Percentiles rank a stretch among this genome's conserved stretches.
Evolutionary conservation across 2,329 filamentous ascomycete genomes (phyloP).

Genomic region (Colletotrichum lentis): DNA sequence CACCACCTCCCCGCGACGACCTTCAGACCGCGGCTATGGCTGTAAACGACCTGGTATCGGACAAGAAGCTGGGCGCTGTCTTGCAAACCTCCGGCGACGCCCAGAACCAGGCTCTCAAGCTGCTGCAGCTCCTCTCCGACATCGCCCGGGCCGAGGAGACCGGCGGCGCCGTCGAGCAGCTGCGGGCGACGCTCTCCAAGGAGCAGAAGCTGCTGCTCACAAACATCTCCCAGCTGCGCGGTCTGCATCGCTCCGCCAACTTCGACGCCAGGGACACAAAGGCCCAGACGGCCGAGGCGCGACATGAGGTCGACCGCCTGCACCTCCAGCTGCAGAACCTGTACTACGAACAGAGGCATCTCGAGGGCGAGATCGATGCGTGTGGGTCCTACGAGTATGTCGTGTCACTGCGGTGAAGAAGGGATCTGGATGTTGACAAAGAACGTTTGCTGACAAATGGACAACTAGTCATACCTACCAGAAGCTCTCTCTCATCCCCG

Average conservation of each 20-base stretch:
- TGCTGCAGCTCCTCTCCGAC: slow-evolving; percentile 63
- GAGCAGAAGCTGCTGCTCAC: slow-evolving; percentile 83
- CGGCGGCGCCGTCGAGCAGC: slow-evolving; percentile 54
- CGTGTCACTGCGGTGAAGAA: not conserved
- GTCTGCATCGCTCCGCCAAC: slow-evolving; percentile 82
- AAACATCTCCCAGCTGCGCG: slow-evolving; percentile 80
- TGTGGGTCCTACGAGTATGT: slow-evolving; percentile 90
- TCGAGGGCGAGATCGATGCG: slow-evolving; percentile 87
- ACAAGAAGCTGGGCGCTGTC: slow-evolving; percentile 68
- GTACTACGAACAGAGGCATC: slow-evolving; percentile 92
- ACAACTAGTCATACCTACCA: slow-evolving; percentile 80
- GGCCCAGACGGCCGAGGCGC: slow-evolving; percentile 81
- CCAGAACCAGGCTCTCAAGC: slow-evolving; percentile 73
- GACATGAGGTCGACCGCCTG: slow-evolving; percentile 89
- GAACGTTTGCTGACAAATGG: slow-evolving; percentile 40
- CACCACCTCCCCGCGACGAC: not conserved
- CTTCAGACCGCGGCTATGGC: slow-evolving; percentile 44
- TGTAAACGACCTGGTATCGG: slow-evolving; percentile 52
- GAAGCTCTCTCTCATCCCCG: slow-evolving; percentile 82
- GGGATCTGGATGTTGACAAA: slow-evolving; percentile 8
- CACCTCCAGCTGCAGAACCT: slow-evolving; percentile 95
- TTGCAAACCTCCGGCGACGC: slow-evolving; percentile 77
- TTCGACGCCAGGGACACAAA: slow-evolving; percentile 87
- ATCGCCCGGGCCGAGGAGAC: slow-evolving; percentile 54
- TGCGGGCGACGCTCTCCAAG: slow-evolving; percentile 69